Conservation (phyloP, 2,329 filamentous ascomycete genomes). For the Neonectria faginata region DNA sequence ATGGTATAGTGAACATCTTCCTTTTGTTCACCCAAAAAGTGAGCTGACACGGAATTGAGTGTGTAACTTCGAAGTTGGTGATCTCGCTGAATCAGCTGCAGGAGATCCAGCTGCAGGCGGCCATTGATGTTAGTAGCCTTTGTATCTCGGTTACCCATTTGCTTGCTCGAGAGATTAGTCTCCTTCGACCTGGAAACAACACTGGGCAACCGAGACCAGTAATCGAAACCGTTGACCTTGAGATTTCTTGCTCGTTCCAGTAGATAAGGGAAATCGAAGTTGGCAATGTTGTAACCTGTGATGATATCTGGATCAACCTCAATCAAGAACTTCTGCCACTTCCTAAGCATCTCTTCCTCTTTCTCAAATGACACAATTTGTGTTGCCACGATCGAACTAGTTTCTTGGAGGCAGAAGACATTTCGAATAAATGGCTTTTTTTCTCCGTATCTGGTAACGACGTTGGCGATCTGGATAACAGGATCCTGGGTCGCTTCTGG, state of each 20-base stretch:
- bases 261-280: conserved; percentile 98
- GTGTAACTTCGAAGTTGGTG: conserved; percentile 97
- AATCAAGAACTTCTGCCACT: conserved; percentile 90
- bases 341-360: conserved; percentile 90
- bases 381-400: conserved; percentile 93
- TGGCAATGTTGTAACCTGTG: conserved; percentile 98
- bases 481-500: conserved; percentile 92
- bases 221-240: conserved; percentile 83
- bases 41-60: conserved; percentile 92
- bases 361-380: conserved; percentile 86
- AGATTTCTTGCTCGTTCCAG: conserved; percentile 88
- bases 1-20: conserved; percentile 99
- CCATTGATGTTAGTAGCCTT: conserved; percentile 96
- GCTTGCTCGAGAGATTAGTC: conserved; percentile 94
- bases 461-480: conserved; percentile 97
- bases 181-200: conserved; percentile 78
- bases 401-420: conserved; percentile 94
- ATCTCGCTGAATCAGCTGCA: conserved; percentile 96
- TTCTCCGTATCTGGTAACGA: conserved; percentile 94
- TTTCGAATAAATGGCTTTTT: conserved; percentile 96
- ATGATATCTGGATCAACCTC: conserved; percentile 96
- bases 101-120: conserved; percentile 88
- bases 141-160: conserved; percentile 96
- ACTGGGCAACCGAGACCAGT: conserved; percentile 83
- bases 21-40: conserved; percentile 97